Evolutionary conservation across 441 rosid genomes (phyloP), one percentile per base, ranked within the genome.

Genomic region (Corymbia calophylla): DNA sequence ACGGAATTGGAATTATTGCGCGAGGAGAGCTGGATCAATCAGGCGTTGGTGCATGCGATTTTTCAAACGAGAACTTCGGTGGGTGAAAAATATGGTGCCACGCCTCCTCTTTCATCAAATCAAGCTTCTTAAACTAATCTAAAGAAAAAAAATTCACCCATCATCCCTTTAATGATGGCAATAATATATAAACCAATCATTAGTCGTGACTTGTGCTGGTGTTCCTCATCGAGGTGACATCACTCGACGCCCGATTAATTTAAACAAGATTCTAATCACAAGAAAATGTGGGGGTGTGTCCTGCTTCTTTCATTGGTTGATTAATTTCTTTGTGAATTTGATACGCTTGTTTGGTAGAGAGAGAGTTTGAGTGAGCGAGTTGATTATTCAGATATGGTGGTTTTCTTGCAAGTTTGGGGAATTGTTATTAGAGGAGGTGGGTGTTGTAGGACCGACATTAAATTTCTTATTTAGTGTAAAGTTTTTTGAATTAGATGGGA

Each of bases 361-460:
- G 44, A 55, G 60, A 27, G 90, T 87, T 86, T 87, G 86, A 88
- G 86, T 47, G 87, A 64, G 86, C 23, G 55, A 56, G 60, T 81
- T 84, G 64, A 53, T 21, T 16, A 35, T 32, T 44, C 64, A 60
- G 88, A 86, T 60, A 56, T 86, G 84, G 51, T 77, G 70, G 91
- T 88, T 93, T 92, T 87, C 91, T 87, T 89, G 89, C 51, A 54
- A 86, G 91, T 48, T 88, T 66, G 55, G 89, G 87, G 88, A 86
- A 55, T 86, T 64, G 80, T 88, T 80, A 58, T 85, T 86, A 89
- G 85, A 62, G 84, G 86, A 87, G 89, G 91, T 90, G 90, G 93
- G 91, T 92, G 93, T 64, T 68, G 92, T 90, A 89, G 95, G 91
- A 81, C 94, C 95, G 90, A 93, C 93, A 87, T 85, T 77, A 87